Evolutionary conservation across 495 filamentous ascomycete genomes (phyloP), one percentile per base, ranked within the genome.

Genomic region (Aspergillus indologenus): DNA sequence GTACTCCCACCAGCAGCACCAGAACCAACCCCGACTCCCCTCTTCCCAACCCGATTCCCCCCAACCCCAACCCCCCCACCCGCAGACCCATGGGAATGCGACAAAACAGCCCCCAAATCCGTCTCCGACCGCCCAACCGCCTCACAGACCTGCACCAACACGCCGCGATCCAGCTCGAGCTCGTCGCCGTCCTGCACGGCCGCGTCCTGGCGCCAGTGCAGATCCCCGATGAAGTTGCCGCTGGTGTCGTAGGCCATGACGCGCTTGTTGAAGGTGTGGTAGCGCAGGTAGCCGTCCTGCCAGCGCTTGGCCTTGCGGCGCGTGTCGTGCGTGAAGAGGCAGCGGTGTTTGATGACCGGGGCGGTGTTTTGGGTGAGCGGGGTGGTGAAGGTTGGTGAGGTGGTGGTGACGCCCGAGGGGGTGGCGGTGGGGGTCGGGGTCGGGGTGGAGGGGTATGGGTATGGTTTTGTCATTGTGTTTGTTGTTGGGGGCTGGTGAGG

Each of bases 241-340:
- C 79, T 75, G 17, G 85, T 84, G 68, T 97, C 92, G 64, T 93
- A 93, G 20, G 94, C 89, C 92, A 97, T 96, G 43, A 91, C 76
- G 4, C 92, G 85, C 62, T 87, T 90, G 74, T 97, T 97, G 80
- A 95, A 95, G 1, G 89, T 89, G 68, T 97, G 92, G 66, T 85
- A 96, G 53, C 87, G 85, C 29, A 96, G 81, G 47, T 86, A 84
- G 45, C 92, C 92, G 87, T 97, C 92, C 63, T 93, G 90, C 92
- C 92, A 97, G 48, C 89, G 77, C 72, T 97, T 97, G 53, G 88
- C 84, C 72, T 97, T 97, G 52, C 89, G 83, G 9, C 86, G 84
- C 52, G 96, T 69, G 67, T 97, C 92, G 61, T 87, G 82, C 5
- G 90, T 96, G 71, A 88, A 97, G 20, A 97, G 85, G 64, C 92